phyloP scores from a whole-genome alignment of 2,329 filamentous ascomycete genomes.

The Tolypocladium inflatum region DNA sequence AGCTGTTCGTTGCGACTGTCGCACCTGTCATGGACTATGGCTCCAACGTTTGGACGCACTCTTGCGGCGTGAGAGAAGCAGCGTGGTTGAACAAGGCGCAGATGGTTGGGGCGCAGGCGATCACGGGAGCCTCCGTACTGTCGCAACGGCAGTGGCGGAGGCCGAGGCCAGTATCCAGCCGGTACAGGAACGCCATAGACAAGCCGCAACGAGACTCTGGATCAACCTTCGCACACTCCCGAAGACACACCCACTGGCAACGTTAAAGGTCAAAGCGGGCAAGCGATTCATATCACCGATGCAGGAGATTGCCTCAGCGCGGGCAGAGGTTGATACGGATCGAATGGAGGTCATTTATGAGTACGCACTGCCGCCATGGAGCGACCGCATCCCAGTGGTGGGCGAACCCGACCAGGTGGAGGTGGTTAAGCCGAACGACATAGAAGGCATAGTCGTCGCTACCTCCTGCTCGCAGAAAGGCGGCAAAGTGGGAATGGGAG shows the following conservation, averaged over 20 bases:
- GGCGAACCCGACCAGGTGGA: background rate
- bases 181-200: conserved; percentile 2
- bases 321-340: background rate
- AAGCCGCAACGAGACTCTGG: background rate
- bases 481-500: conserved; percentile 4
- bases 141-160: conserved; percentile 1
- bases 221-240: background rate
- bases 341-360: conserved; percentile 4
- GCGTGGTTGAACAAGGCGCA: conserved; percentile 4
- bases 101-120: too few species aligned
- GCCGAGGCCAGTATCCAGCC: background rate
- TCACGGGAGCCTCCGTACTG: background rate
- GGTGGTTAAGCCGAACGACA: background rate
- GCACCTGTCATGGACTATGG: background rate
- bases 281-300: conserved; percentile 1
- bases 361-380: conserved; percentile 1
- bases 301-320: background rate
- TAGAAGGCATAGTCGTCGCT: conserved; percentile 3
- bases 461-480: conserved; percentile 2
- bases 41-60: conserved; percentile 7
- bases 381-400: background rate
- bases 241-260: conserved; percentile 1
- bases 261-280: background rate
- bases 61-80: background rate
- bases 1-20: too few species aligned